Base-by-base conservation (phyloP, 2,329 filamentous ascomycete species). In the Cordyceps pruinosa region DNA sequence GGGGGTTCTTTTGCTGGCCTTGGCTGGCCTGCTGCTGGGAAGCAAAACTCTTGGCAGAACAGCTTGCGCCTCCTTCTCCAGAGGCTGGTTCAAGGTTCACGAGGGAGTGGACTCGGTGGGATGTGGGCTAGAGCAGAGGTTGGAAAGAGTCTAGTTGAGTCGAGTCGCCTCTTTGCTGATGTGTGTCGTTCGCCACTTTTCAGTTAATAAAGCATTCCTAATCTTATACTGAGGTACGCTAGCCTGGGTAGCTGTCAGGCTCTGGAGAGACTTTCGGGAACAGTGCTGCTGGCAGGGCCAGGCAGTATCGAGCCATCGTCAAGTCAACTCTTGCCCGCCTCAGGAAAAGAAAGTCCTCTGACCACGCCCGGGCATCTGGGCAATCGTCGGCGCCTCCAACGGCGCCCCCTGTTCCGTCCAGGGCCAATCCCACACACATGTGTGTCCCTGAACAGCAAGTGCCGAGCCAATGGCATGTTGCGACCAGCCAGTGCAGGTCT, bases 391-490 rank as follows among this genome's bases (percentile, higher is more conserved):
- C 34, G 7, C 34, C 34, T 35, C 15, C 6, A 6, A 6, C 30
- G 12, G 30, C 6, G 6, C 13, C 34, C 13, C 34, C 34, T 35
- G 4, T 15, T 8, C 34, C 34, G 7, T 4, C 34, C 30, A 32
- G 30, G 30, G 30, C 30, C n/a, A n/a, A 32, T 45, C 15, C 12
- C n/a, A 17, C 23, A 23, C 35, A 25, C 39, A 41, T 25, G 48
- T 50, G 50, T 45, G 39, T 52, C 23, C n/a, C 23, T 21, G 34
- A 26, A 17, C 23, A 39, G 15, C 52, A 47, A 39, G 28, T 55
- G 52, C 42, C 52, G 52, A 55, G 30, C 52, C 52, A 55, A 55
- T 55, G 42, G 52, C 32, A 55, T 55, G 41, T 46, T 54, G 51
- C 30, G 35, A 25, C 13, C 26, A 12, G n/a, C 4, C 28, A 13